A percentile compares a stretch with the other conserved stretches of the same genome.
phyloP scores from a whole-genome alignment of 139 green algal species.

The Astrephomene gubernaculifera region DNA sequence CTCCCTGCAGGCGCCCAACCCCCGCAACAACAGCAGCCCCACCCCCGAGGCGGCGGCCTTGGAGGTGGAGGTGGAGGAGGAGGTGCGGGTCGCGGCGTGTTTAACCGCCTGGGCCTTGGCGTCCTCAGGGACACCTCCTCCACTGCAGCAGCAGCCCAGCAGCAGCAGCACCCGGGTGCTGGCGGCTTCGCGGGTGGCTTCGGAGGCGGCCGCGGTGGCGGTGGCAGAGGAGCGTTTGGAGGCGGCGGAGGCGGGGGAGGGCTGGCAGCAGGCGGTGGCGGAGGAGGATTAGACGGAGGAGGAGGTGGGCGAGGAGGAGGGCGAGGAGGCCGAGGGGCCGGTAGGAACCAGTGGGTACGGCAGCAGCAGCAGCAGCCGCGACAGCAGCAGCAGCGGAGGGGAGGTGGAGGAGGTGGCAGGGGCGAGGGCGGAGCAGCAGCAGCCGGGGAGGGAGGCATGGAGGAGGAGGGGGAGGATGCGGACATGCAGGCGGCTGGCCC shows the following conservation, averaged over 20 bases:
- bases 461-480: not conserved
- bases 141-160: no score
- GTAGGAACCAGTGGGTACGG: not conserved
- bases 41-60: no score
- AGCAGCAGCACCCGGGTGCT: not conserved
- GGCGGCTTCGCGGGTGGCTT: not conserved
- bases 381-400: not conserved
- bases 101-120: not conserved
- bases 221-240: not conserved
- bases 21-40: no score
- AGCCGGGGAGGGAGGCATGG: not conserved
- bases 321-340: not conserved
- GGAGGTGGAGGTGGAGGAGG: no score
- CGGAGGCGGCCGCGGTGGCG: not conserved
- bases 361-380: constrained; percentile 20
- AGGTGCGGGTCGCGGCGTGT: not conserved
- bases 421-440: not conserved
- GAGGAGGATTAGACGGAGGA: not conserved
- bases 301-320: not conserved
- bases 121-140: not conserved
- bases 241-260: not conserved
- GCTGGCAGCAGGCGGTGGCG: not conserved
- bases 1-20: no score
- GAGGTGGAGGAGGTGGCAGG: not conserved
- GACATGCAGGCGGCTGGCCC: not conserved